Evolutionary conservation across 257 asterid genomes (phyloP), one percentile per base, ranked within the genome.

Genomic region (Eucommia ulmoides): DNA sequence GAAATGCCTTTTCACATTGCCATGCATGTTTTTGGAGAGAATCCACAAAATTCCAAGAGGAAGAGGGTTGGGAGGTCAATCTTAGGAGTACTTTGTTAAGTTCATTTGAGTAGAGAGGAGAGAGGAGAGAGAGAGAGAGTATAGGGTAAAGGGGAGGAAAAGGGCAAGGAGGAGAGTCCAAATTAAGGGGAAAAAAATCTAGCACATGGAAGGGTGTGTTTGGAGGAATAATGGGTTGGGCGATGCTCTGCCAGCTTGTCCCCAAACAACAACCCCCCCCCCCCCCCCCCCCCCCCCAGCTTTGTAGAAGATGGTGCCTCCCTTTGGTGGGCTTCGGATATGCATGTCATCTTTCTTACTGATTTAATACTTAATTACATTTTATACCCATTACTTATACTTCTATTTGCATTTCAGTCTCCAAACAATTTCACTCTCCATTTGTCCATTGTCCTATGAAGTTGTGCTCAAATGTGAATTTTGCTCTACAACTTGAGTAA

Each of bases 141-240:
- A n/a, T n/a, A n/a, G n/a, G 53, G 67, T 49, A 79, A 33, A 16
- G 45, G 59, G 56, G 64, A 29, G 59, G 12, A 29, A 59, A 62
- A 54, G 70, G 76, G 63, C 58, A 63, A 71, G 68, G 68, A 54
- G 69, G 57, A 82, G 71, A 65, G 23, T 50, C 72, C 81, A 72
- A 80, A 29, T 6, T 5, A 68, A 67, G 59, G 61, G 63, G 68
- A 60, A 66, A 58, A 63, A 67, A 78, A 68, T n/a, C 20, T 72
- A 76, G 82, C 59, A 67, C 71, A 74, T 81, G 94, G 86, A 76
- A 60, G 54, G 67, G 70, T 62, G 92, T 67, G 81, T 69, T 74
- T 75, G 82, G 80, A 69, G 73, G 92, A 82, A 75, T 77, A 81
- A 71, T 70, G 58, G 73, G 75, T 63, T 54, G 56, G 62, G 70